phyloP scores from a whole-genome alignment of 2,329 filamentous ascomycete species.

The Fonsecaea pedrosoi region DNA sequence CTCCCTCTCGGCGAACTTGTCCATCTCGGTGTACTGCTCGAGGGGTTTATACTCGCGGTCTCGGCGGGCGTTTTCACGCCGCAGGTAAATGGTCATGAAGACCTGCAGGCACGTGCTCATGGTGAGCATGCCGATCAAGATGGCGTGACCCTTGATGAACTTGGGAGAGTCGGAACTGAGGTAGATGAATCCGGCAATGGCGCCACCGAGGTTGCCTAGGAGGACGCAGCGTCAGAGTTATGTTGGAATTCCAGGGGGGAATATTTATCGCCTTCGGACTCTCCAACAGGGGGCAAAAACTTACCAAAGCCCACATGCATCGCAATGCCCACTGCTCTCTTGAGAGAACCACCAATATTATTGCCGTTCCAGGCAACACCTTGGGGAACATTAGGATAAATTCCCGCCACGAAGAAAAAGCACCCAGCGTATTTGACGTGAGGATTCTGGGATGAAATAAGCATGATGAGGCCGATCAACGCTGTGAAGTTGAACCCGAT shows the following conservation, averaged over 20 bases:
- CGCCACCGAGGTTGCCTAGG: constrained; percentile 36
- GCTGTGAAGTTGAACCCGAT: constrained; percentile 72
- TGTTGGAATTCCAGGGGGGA: neutral
- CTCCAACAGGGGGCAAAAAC: constrained; percentile 74
- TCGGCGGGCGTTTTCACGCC: constrained; percentile 36
- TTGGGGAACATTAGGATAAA: constrained; percentile 86
- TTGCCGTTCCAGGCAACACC: constrained; percentile 88
- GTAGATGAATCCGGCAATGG: constrained; percentile 71
- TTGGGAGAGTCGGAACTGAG: constrained; percentile 62
- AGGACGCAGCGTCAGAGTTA: constrained; percentile 50
- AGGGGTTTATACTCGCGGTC: constrained; percentile 30
- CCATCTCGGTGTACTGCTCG: constrained; percentile 24
- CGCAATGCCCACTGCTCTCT: constrained; percentile 85
- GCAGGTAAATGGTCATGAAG: constrained; percentile 37
- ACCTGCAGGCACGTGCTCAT: constrained; percentile 69
- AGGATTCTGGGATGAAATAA: constrained; percentile 66
- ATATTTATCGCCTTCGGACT: neutral
- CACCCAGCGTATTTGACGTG: constrained; percentile 80
- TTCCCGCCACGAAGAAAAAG: constrained; percentile 83
- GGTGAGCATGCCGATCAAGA: constrained; percentile 74
- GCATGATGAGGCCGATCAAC: constrained; percentile 78
- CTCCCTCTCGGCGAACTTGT: constrained; percentile 31
- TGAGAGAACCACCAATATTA: constrained; percentile 87
- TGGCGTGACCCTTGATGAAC: constrained; percentile 70
- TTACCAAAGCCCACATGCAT: constrained; percentile 94